phyloP scores from a whole-genome alignment of 441 rosid genomes.

The Corymbia citriodora region DNA sequence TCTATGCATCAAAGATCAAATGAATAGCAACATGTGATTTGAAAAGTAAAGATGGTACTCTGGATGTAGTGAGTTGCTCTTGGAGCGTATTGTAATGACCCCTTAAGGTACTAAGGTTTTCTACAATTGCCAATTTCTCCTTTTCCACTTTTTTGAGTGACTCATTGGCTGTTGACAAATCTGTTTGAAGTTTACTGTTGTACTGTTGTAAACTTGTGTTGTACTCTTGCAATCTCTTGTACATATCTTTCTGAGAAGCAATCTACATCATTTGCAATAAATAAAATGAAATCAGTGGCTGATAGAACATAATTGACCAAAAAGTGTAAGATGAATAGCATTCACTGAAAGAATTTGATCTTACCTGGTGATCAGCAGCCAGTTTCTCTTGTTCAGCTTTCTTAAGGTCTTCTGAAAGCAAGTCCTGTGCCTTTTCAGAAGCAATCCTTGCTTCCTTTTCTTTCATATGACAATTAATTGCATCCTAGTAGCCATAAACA shows the following conservation, averaged over 20 bases:
- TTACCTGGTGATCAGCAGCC: constrained; percentile 73
- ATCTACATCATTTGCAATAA: constrained; percentile 36
- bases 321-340: neutral
- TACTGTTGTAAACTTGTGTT: constrained; percentile 81
- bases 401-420: constrained; percentile 65
- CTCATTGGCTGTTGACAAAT: constrained; percentile 52
- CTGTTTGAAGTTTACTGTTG: constrained; percentile 67
- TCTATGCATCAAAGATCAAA: neutral
- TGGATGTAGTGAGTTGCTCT: constrained; percentile 65
- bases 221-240: constrained; percentile 84
- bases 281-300: neutral
- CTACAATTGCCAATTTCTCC: constrained; percentile 76
- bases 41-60: constrained; percentile 36
- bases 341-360: neutral
- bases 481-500: constrained; percentile 42
- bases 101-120: constrained; percentile 78
- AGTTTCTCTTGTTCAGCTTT: constrained; percentile 62
- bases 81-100: constrained; percentile 84
- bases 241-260: constrained; percentile 56
- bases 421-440: constrained; percentile 52
- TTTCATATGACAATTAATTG: constrained; percentile 46
- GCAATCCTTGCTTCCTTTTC: constrained; percentile 63
- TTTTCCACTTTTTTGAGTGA: constrained; percentile 63
- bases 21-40: neutral
- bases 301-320: neutral